These are phyloP conservation scores for Gloeostereum incarnatum DNA, from an alignment of 768 basidiomycete genomes.

Conservation along the genomic window DNA sequence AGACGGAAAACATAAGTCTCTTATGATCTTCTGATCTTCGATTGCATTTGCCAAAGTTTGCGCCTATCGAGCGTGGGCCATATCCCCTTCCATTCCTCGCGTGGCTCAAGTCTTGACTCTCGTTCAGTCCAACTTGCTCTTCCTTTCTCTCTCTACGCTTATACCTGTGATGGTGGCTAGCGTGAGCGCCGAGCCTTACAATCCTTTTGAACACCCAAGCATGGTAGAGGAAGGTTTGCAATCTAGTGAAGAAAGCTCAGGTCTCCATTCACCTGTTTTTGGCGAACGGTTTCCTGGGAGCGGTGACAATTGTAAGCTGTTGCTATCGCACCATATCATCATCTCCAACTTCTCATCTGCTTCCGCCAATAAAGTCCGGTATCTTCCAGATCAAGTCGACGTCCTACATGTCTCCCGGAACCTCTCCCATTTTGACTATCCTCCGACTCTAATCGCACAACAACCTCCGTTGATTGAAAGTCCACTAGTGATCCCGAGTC, in stretches of 20 bases:
- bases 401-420: slow-evolving; percentile 38
- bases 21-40: slow-evolving; percentile 30
- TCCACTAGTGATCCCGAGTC: slow-evolving; percentile 31
- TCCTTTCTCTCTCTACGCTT: slow-evolving; percentile 19
- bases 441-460: slow-evolving; percentile 30
- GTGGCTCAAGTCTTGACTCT: slow-evolving; percentile 30
- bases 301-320: slow-evolving; percentile 43
- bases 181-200: slow-evolving; percentile 43
- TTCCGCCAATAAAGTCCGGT: slow-evolving; percentile 63
- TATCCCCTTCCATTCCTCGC: slow-evolving; percentile 34
- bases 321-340: slow-evolving; percentile 28
- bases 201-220: slow-evolving; percentile 42
- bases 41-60: slow-evolving; percentile 18
- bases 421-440: slow-evolving; percentile 44
- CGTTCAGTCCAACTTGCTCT: slow-evolving; percentile 12
- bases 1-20: no score
- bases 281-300: slow-evolving; percentile 34
- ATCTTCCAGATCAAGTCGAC: slow-evolving; percentile 36
- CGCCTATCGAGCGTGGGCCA: slow-evolving; percentile 33
- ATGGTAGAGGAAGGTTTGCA: slow-evolving; percentile 56
- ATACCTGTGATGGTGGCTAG: slow-evolving; percentile 45
- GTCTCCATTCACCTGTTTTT: slow-evolving; percentile 66
- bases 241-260: slow-evolving; percentile 71
- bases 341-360: slow-evolving; percentile 27
- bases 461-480: slow-evolving; percentile 41